Percentiles rank a stretch among this genome's conserved stretches.
Evolutionary conservation across 2,329 filamentous ascomycete species (phyloP).

Genomic region (Microsporum ferrugineum): DNA sequence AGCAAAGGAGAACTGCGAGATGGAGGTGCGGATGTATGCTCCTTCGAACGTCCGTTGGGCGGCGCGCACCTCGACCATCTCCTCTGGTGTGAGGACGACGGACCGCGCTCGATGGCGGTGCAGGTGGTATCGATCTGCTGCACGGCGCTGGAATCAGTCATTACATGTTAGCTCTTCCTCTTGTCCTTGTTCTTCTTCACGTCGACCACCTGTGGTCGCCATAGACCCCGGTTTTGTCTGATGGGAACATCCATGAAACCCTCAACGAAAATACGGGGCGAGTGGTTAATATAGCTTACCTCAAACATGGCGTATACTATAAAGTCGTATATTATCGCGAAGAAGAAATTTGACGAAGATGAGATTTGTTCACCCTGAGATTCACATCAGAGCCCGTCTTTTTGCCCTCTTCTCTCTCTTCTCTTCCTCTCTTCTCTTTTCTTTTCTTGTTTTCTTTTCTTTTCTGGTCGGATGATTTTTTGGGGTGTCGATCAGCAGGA

Average conservation of each 20-base stretch:
- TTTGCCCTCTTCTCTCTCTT: neutral
- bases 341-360: neutral
- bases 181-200: neutral
- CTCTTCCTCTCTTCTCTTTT: neutral
- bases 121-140: constrained; percentile 63
- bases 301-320: neutral
- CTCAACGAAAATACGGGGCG: neutral
- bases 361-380: neutral
- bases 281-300: neutral
- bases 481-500: neutral
- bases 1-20: constrained; percentile 90
- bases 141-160: constrained; percentile 42
- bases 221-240: no score
- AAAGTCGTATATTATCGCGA: neutral
- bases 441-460: neutral
- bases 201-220: neutral
- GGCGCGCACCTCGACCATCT: constrained; percentile 88
- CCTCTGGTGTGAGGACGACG: constrained; percentile 66
- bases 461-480: neutral
- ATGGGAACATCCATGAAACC: neutral
- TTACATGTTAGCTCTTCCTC: neutral
- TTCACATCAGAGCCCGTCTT: neutral
- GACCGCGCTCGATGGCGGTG: constrained; percentile 75
- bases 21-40: constrained; percentile 86
- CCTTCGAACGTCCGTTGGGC: constrained; percentile 95